Evolutionary conservation across 371 early-diverging fungal species (phyloP).

Genomic region (Mucor indicus): DNA sequence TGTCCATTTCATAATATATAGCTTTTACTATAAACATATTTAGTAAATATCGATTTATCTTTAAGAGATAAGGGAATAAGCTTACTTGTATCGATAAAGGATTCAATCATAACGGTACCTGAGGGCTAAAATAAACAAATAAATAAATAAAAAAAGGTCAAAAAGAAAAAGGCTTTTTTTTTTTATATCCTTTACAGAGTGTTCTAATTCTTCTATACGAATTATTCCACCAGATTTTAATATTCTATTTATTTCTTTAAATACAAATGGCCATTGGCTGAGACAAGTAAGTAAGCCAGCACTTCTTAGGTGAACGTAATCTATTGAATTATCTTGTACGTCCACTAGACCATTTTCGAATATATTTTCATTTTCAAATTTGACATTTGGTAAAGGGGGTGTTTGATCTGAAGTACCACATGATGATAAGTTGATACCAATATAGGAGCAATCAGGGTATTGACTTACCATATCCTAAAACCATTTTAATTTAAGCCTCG

Average conservation of each 20-base stretch:
- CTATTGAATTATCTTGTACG: conserved; percentile 23
- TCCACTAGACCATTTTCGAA: not conserved
- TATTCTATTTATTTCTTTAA: conserved; percentile 24
- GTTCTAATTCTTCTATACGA: conserved; percentile 30
- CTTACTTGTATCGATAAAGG: conserved; percentile 37
- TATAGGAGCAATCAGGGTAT: conserved; percentile 29
- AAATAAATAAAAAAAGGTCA: not conserved
- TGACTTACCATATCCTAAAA: conserved; percentile 45
- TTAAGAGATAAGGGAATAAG: not conserved
- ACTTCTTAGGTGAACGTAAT: conserved; percentile 28
- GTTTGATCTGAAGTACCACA: conserved; percentile 15
- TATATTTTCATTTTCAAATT: conserved; percentile 3
- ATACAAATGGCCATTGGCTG: conserved; percentile 9
- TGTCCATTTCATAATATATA: conserved; percentile 8
- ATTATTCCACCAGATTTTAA: conserved; percentile 38
- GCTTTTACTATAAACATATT: conserved; percentile 16
- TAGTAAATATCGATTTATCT: not conserved
- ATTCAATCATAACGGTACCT: conserved; percentile 39
- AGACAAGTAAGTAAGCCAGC: conserved; percentile 10
- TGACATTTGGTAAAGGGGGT: conserved; percentile 26
- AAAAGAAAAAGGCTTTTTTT: no score
- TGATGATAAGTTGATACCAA: conserved; percentile 17
- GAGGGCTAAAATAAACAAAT: conserved; percentile 15
- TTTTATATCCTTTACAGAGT: conserved; percentile 20
- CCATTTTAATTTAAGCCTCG: not conserved